phyloP scores from a whole-genome alignment of 1,284 basidiomycete species.

The Tilletia caries region DNA sequence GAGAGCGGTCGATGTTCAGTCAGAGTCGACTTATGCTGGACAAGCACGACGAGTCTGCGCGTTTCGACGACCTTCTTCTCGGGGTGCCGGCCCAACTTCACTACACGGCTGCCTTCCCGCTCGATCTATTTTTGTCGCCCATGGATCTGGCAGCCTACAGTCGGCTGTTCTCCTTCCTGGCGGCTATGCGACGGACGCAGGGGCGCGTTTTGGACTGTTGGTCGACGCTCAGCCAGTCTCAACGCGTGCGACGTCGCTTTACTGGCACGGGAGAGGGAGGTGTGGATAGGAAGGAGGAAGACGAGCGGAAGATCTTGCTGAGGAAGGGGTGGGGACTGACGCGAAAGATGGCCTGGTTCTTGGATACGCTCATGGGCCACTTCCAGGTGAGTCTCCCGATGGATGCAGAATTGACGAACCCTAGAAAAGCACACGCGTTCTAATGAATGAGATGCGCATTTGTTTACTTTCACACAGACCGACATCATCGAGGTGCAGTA shows the following conservation, averaged over 20 bases:
- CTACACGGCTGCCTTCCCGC: constrained; percentile 63
- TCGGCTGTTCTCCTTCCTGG: constrained; percentile 75
- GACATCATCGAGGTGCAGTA: constrained; percentile 86
- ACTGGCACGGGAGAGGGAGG: constrained; percentile 83
- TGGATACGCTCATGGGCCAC: constrained; percentile 67
- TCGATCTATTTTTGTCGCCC: constrained; percentile 79
- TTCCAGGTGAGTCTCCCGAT: constrained; percentile 19
- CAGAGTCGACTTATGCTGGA: background rate
- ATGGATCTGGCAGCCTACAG: constrained; percentile 72
- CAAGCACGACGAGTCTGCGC: constrained; percentile 2
- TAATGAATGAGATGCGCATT: too few species aligned
- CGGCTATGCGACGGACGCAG: constrained; percentile 76
- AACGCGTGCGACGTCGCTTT: constrained; percentile 74
- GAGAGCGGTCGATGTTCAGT: background rate
- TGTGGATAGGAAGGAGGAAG: constrained; percentile 64
- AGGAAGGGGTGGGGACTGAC: constrained; percentile 79
- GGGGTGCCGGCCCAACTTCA: constrained; percentile 22
- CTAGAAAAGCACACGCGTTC: too few species aligned
- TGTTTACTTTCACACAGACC: constrained; percentile 82
- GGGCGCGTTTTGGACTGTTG: constrained; percentile 73
- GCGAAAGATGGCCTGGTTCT: constrained; percentile 82
- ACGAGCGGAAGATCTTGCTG: constrained; percentile 60
- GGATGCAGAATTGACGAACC: too few species aligned
- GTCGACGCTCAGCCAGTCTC: constrained; percentile 75
- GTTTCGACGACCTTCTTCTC: constrained; percentile 31